Evolutionary conservation across 352 stramenopile genomes (phyloP), one percentile per base, ranked within the genome.

Genomic region (Phytophthora pinifolia): DNA sequence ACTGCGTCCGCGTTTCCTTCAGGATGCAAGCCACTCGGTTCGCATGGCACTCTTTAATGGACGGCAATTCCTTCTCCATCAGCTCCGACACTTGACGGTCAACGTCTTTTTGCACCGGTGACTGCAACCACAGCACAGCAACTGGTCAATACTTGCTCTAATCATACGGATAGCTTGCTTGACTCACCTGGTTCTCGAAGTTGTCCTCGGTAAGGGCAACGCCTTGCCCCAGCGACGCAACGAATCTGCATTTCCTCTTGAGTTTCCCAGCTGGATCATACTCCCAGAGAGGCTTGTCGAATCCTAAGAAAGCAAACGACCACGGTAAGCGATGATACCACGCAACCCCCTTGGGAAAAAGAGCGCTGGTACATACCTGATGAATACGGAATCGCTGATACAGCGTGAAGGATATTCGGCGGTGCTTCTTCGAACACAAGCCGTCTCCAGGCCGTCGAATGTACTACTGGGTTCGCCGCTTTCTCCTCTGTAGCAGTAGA

Each of bases 41-140:
- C 29, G 56, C 53, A 58, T 86, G 70, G 34, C 76, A 85, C 34
- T 55, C 32, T 52, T 84, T 46, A 15, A 87, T 51, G 2, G 59
- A 33, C 7, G 61, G 62, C 9, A 74, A 30, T 9, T 74, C 60
- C 20, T 69, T 39, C 4, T 67, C 55, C 20, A 85, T 59, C 34
- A 79, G 38, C 5, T 45, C 35, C 12, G 64, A 53, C n/a, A 88
- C 68, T 36, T 53, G 44, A 0, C 7, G 34, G 15, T 78, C 71
- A 4, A 74, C 46, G 39, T 69, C 45, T 9, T 65, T 56, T 47
- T 79, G 70, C 37, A 58, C 63, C 36, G 54, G 34, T 14, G 55
- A 14, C 22, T 50, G 32, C 50, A 62, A 42, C 12, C 15, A 52
- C 33, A 38, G 2, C 7, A 53, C 15, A 39, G 9, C 3, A 47